Evolutionary conservation across 2,329 filamentous ascomycete genomes (phyloP).

Genomic region (Atkinsonella texensis): DNA sequence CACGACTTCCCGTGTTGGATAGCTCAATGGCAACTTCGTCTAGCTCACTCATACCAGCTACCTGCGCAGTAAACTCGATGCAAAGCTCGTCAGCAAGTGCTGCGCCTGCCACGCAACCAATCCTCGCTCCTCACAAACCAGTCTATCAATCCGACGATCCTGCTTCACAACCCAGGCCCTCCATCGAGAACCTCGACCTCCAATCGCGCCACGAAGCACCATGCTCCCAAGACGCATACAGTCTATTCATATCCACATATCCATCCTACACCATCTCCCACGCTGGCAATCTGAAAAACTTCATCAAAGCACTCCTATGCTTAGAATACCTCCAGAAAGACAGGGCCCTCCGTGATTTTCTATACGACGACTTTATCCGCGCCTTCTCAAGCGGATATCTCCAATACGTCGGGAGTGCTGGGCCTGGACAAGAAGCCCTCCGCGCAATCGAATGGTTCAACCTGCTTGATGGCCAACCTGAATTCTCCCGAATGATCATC

Average conservation of each 20-base stretch:
- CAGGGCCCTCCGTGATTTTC: slow-evolving; percentile 25
- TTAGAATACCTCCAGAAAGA: slow-evolving; percentile 26
- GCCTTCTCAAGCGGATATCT: slow-evolving; percentile 30
- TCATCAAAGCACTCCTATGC: slow-evolving; percentile 33
- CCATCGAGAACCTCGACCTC: not conserved
- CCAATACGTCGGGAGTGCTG: slow-evolving; percentile 23
- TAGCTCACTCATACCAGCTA: slow-evolving; percentile 19
- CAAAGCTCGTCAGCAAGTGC: not conserved
- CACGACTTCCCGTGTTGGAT: slow-evolving; percentile 7
- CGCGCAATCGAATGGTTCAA: slow-evolving; percentile 32
- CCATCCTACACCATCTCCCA: slow-evolving; percentile 30
- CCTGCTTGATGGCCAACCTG: slow-evolving; percentile 14
- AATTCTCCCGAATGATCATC: slow-evolving; percentile 22
- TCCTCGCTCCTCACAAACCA: not conserved
- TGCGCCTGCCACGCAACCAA: not conserved
- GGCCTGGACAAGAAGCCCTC: slow-evolving; percentile 16
- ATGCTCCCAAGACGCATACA: slow-evolving; percentile 13
- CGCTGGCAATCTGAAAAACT: slow-evolving; percentile 25
- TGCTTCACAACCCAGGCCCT: not conserved
- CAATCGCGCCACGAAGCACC: not conserved
- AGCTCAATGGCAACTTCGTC: slow-evolving; percentile 17
- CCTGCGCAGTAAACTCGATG: slow-evolving; percentile 6
- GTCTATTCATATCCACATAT: slow-evolving; percentile 29
- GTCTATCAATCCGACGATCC: not conserved
- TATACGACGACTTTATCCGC: slow-evolving; percentile 43